phyloP scores from a whole-genome alignment of 108 stramenopile genomes.

The Mediolabrus comicus region DNA sequence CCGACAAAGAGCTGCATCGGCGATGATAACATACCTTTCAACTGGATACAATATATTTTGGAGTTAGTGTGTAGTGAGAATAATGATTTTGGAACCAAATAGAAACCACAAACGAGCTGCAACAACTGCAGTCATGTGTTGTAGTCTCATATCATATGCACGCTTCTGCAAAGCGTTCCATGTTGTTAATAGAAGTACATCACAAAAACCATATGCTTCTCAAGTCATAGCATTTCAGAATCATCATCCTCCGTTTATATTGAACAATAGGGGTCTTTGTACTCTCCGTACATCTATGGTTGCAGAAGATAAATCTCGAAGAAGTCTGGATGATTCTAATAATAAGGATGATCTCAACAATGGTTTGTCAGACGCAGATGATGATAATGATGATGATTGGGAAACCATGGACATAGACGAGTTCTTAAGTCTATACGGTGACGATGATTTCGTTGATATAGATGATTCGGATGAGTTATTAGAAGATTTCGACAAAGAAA shows the following conservation, averaged over 20 bases:
- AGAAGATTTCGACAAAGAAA: slow-evolving; percentile 41
- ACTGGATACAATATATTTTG: too few species aligned
- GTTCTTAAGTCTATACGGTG: slow-evolving; percentile 27
- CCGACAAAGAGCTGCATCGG: too few species aligned
- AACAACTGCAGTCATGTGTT: neutral
- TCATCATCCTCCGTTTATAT: slow-evolving; percentile 1
- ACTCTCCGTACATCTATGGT: slow-evolving; percentile 15
- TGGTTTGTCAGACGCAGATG: neutral
- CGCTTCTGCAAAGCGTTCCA: neutral
- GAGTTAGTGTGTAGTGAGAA: too few species aligned
- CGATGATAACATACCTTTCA: too few species aligned
- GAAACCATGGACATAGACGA: slow-evolving; percentile 39
- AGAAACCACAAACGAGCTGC: neutral
- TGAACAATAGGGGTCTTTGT: neutral
- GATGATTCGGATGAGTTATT: slow-evolving; percentile 21
- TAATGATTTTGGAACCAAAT: too few species aligned
- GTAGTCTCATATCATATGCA: neutral
- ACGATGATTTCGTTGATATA: slow-evolving; percentile 24
- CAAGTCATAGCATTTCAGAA: neutral
- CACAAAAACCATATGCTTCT: too few species aligned
- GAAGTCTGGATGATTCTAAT: neutral
- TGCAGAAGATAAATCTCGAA: neutral
- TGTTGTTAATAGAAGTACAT: neutral
- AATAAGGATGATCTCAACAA: neutral
- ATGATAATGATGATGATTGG: slow-evolving; percentile 26